These are phyloP conservation scores for Parachaetomium inaequale DNA, from an alignment of 495 filamentous ascomycete genomes.

Conservation along the genomic window DNA sequence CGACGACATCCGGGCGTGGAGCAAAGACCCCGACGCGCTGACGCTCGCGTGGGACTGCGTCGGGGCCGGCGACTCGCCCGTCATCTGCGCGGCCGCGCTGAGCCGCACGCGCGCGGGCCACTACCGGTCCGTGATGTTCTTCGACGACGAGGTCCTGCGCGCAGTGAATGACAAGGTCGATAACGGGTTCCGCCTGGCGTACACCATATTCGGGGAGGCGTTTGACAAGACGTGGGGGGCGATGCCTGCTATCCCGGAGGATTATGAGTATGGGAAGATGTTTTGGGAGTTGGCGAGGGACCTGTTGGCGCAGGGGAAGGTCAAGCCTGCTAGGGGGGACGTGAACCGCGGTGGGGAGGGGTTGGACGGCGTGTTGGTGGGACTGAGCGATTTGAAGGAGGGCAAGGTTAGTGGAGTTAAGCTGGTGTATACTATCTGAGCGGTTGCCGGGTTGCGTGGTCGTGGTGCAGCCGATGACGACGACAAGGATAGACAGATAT, in stretches of 20 bases:
- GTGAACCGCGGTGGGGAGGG: conserved; percentile 36
- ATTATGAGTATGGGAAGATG: conserved; percentile 25
- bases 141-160: conserved; percentile 20
- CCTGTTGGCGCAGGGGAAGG: conserved; percentile 29
- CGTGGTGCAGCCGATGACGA: background rate
- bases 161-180: conserved; percentile 32
- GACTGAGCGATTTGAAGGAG: conserved; percentile 34
- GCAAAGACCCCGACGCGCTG: conserved; percentile 21
- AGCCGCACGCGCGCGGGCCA: conserved; percentile 17
- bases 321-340: conserved; percentile 29
- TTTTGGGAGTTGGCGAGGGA: conserved; percentile 25
- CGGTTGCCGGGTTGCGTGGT: background rate
- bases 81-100: conserved; percentile 31
- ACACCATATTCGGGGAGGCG: conserved; percentile 27
- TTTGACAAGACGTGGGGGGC: conserved; percentile 13
- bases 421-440: conserved; percentile 37
- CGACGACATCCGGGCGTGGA: conserved; percentile 35
- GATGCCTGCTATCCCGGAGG: conserved; percentile 19
- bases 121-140: conserved; percentile 28
- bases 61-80: conserved; percentile 14
- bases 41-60: conserved; percentile 39
- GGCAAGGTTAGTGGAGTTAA: conserved; percentile 37
- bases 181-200: conserved; percentile 27
- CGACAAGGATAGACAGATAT: background rate
- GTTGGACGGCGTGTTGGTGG: conserved; percentile 36